Conservation (phyloP, 1,139 yeast genomes). For the Yamadazyma aaseri region DNA sequence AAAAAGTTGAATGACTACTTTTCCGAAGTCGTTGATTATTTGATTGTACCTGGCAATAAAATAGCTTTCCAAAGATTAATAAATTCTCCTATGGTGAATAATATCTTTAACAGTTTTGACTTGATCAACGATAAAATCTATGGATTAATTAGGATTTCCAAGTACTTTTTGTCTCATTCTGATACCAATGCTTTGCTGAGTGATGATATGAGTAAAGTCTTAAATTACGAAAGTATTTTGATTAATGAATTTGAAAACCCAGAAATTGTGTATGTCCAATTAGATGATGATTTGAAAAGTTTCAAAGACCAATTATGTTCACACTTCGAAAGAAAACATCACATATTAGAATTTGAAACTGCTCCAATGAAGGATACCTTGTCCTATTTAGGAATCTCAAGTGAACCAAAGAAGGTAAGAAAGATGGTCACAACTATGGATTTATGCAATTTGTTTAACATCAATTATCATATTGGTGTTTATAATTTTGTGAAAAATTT, state of each 20-base stretch:
- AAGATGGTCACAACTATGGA: slow-evolving; percentile 19
- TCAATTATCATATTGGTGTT: slow-evolving; percentile 30
- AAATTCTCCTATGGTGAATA: slow-evolving; percentile 30
- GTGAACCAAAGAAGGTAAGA: slow-evolving; percentile 1
- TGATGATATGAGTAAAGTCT: slow-evolving; percentile 20
- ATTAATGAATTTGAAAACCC: slow-evolving; percentile 52
- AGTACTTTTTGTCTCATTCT: slow-evolving; percentile 21
- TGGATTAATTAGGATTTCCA: slow-evolving; percentile 31
- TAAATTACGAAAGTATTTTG: slow-evolving; percentile 37
- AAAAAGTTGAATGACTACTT: slow-evolving; percentile 29
- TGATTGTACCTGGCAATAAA: slow-evolving; percentile 8
- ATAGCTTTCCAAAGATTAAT: slow-evolving; percentile 14
- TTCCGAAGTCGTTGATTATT: slow-evolving; percentile 25
- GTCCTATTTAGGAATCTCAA: slow-evolving; percentile 12
- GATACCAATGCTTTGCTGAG: slow-evolving; percentile 11
- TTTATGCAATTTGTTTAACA: slow-evolving; percentile 29
- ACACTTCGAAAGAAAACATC: slow-evolving; percentile 15
- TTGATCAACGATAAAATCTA: slow-evolving; percentile 34
- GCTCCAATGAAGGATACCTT: slow-evolving; percentile 23
- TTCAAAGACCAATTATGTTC: slow-evolving; percentile 24
- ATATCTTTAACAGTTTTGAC: slow-evolving; percentile 28
- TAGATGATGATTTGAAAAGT: slow-evolving; percentile 32
- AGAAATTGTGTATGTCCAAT: slow-evolving; percentile 45
- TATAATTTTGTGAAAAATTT: slow-evolving; percentile 28
- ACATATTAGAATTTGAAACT: slow-evolving; percentile 13